A percentile compares a stretch with the other conserved stretches of the same genome.
These are phyloP conservation scores for Persicaria maculosa DNA, from an alignment of 148 eudicot genomes.

Conservation along the genomic window DNA sequence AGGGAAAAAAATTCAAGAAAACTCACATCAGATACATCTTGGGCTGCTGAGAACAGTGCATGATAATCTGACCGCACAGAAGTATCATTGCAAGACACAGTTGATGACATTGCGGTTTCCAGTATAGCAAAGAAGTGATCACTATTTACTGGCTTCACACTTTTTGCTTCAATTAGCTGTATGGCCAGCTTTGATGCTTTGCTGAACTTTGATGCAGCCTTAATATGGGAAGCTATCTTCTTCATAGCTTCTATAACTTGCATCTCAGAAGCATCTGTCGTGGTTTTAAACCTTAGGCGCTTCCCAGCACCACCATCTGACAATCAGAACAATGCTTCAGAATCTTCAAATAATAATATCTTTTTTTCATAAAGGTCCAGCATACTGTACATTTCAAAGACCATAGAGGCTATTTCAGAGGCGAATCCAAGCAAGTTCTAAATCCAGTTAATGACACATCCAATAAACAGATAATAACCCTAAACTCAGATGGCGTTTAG, in stretches of 20 bases:
- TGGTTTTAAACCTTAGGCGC: conserved; percentile 78
- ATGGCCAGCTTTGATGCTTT: conserved; percentile 92
- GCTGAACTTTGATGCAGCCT: conserved; percentile 49
- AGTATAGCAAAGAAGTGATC: conserved; percentile 62
- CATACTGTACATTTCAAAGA: background rate
- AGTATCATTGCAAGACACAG: conserved; percentile 58
- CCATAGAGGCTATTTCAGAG: background rate
- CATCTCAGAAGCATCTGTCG: conserved; percentile 71
- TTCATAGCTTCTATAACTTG: conserved; percentile 90
- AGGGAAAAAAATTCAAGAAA: background rate
- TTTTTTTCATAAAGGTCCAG: background rate
- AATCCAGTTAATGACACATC: background rate
- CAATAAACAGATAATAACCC: background rate
- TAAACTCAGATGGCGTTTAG: too few relatives aligned
- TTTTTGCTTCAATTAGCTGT: conserved; percentile 85
- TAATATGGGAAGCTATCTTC: conserved; percentile 84
- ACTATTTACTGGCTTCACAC: conserved; percentile 63
- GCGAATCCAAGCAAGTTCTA: background rate
- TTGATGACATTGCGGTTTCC: conserved; percentile 76
- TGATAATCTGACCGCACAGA: conserved; percentile 70
- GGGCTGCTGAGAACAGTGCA: conserved; percentile 68
- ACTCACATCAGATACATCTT: conserved; percentile 65
- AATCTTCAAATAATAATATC: conserved; percentile 8
- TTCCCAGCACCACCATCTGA: conserved; percentile 54
- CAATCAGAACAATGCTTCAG: conserved; percentile 20